Conservation (phyloP, 164 flowering plant species). For the Vitis labrusca region DNA sequence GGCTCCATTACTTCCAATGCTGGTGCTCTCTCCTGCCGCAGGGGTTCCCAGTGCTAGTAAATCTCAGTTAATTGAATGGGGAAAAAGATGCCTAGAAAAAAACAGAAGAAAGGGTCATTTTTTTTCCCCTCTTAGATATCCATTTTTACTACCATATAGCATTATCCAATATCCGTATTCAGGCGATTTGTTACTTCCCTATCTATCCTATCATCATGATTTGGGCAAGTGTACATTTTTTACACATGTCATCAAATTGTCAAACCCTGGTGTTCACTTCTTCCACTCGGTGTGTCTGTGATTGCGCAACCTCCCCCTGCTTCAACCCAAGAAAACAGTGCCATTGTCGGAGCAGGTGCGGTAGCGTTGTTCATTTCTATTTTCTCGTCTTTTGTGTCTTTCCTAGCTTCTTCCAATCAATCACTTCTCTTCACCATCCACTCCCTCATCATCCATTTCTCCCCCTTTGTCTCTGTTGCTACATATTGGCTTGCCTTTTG, state of each 20-base stretch:
- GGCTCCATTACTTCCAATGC: conserved; percentile 73
- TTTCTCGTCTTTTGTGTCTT: neutral
- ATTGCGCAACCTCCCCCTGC: conserved; percentile 85
- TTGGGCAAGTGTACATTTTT: conserved; percentile 65
- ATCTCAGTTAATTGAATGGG: neutral
- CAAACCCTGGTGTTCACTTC: conserved; percentile 11
- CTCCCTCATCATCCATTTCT: neutral
- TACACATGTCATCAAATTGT: conserved; percentile 47
- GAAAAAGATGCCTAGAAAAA: neutral
- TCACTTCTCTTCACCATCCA: neutral
- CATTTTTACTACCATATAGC: conserved; percentile 1
- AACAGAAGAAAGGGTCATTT: neutral
- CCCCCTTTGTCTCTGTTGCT: conserved; percentile 3
- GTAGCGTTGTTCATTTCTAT: conserved; percentile 48
- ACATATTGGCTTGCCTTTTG: conserved; percentile 6
- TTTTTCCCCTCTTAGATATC: conserved; percentile 1
- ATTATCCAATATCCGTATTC: conserved; percentile 3
- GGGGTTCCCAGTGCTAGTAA: conserved; percentile 57
- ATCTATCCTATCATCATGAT: conserved; percentile 6
- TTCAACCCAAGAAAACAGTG: conserved; percentile 33
- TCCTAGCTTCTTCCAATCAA: neutral
- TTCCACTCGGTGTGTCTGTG: conserved; percentile 13
- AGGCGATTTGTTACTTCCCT: conserved; percentile 4
- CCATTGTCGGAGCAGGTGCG: conserved; percentile 46
- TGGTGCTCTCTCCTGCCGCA: conserved; percentile 80